Evolutionary conservation across 441 rosid genomes (phyloP).

Genomic region (Arabidopsis hybrid): DNA sequence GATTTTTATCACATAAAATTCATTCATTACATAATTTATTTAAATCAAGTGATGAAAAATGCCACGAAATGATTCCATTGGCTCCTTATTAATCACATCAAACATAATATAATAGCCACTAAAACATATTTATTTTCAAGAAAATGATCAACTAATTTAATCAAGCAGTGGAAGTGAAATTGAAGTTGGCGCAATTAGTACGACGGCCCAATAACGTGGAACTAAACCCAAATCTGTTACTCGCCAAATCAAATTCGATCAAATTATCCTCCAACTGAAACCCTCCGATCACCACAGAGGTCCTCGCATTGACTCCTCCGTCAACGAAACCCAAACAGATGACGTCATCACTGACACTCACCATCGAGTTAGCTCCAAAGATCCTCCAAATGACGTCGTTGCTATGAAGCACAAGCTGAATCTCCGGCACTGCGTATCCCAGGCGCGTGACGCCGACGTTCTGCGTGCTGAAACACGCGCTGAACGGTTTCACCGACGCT

Average conservation of each 20-base stretch:
- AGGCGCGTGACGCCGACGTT: slow-evolving; percentile 56
- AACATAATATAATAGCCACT: not conserved
- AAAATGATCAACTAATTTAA: not conserved
- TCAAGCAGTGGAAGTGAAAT: slow-evolving; percentile 57
- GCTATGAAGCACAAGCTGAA: slow-evolving; percentile 63
- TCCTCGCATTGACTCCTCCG: slow-evolving; percentile 63
- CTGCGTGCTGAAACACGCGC: slow-evolving; percentile 57
- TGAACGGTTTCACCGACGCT: slow-evolving; percentile 59
- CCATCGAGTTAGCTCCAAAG: slow-evolving; percentile 79
- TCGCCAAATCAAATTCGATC: slow-evolving; percentile 68
- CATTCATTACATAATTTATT: not conserved
- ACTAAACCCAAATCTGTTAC: slow-evolving; percentile 73
- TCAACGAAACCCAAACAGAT: slow-evolving; percentile 72
- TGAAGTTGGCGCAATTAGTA: slow-evolving; percentile 78
- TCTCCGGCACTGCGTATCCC: slow-evolving; percentile 67
- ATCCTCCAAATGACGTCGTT: slow-evolving; percentile 61
- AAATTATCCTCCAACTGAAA: slow-evolving; percentile 66
- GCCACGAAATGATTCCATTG: not conserved
- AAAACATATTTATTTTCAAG: not conserved
- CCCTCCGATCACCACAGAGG: slow-evolving; percentile 83
- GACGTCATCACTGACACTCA: slow-evolving; percentile 54
- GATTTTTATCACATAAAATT: too few relatives aligned
- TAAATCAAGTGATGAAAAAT: not conserved
- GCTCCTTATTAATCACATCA: not conserved
- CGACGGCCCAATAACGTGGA: slow-evolving; percentile 56